Percentiles rank a stretch among this genome's conserved stretches.
Conservation (phyloP, 352 stramenopile species). For the Phytophthora idaei region DNA sequence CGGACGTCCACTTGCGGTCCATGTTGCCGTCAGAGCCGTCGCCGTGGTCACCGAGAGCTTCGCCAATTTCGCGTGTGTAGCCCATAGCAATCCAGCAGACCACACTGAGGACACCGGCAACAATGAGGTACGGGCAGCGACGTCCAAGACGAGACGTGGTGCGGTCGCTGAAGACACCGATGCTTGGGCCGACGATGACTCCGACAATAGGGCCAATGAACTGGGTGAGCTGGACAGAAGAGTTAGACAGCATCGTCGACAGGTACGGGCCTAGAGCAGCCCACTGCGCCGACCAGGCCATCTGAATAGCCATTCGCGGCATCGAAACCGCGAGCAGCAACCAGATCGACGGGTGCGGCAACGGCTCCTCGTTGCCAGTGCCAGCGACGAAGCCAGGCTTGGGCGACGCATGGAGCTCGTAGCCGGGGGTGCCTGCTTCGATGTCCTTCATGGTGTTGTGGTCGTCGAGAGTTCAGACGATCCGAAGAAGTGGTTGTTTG, state of each 20-base stretch:
- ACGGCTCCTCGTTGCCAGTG: constrained; percentile 5
- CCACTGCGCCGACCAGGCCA: constrained; percentile 46
- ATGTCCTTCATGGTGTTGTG: constrained; percentile 14
- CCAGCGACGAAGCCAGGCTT: not conserved
- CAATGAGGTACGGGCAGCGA: constrained; percentile 36
- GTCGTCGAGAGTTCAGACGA: constrained; percentile 12
- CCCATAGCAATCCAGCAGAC: constrained; percentile 55
- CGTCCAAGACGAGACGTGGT: constrained; percentile 24
- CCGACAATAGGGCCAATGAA: constrained; percentile 12
- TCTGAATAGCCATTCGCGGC: constrained; percentile 30
- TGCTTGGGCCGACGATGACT: constrained; percentile 26
- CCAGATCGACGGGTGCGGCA: constrained; percentile 21
- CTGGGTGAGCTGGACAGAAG: constrained; percentile 29
- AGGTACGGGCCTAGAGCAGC: constrained; percentile 57
- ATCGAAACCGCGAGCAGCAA: constrained; percentile 28
- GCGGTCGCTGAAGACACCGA: constrained; percentile 29
- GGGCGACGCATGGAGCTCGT: not conserved
- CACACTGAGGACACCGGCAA: constrained; percentile 43
- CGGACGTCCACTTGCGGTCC: constrained; percentile 35
- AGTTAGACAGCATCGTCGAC: constrained; percentile 47
- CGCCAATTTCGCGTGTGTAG: constrained; percentile 34
- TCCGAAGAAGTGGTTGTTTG: constrained; percentile 11
- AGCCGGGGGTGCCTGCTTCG: not conserved
- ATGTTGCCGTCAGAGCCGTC: constrained; percentile 13
- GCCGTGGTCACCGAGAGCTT: constrained; percentile 17